These are phyloP conservation scores for Saccharomyces pastorianus DNA, from an alignment of 1,139 yeast genomes.

Conservation along the genomic window DNA sequence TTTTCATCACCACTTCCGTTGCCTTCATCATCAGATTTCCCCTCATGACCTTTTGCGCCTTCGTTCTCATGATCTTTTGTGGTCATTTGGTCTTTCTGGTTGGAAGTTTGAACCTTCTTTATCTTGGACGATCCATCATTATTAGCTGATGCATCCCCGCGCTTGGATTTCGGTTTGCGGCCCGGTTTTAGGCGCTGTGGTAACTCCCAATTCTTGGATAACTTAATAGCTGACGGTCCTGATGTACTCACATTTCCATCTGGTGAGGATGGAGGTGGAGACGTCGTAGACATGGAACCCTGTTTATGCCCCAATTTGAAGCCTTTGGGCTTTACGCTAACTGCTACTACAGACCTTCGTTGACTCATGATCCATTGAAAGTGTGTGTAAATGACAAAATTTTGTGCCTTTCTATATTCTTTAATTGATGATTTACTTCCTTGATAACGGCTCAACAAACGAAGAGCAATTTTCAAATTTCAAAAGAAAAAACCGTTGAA, in stretches of 20 bases:
- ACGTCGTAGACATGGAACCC: not conserved
- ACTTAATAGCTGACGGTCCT: slow-evolving; percentile 12
- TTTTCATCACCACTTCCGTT: slow-evolving; percentile 1
- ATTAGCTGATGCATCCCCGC: not conserved
- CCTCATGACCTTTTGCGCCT: not conserved
- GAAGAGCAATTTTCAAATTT: not conserved
- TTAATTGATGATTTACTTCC: not conserved
- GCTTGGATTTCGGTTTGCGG: slow-evolving; percentile 7
- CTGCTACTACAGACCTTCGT: not conserved
- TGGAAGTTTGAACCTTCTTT: not conserved
- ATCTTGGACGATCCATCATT: not conserved
- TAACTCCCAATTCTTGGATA: slow-evolving; percentile 18
- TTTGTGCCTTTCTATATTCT: not conserved
- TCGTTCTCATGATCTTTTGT: not conserved
- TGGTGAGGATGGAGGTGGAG: not conserved
- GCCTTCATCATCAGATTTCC: not conserved
- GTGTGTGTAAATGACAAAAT: not conserved
- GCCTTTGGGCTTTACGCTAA: slow-evolving; percentile 4
- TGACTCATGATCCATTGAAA: not conserved
- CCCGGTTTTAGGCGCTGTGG: slow-evolving; percentile 16
- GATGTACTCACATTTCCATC: not conserved
- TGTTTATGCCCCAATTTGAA: slow-evolving; percentile 11
- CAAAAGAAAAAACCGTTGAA: not conserved
- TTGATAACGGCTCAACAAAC: not conserved
- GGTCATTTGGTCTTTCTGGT: not conserved